Evolutionary conservation across 2,329 filamentous ascomycete genomes (phyloP).

Genomic region (Chaetomium sp.): DNA sequence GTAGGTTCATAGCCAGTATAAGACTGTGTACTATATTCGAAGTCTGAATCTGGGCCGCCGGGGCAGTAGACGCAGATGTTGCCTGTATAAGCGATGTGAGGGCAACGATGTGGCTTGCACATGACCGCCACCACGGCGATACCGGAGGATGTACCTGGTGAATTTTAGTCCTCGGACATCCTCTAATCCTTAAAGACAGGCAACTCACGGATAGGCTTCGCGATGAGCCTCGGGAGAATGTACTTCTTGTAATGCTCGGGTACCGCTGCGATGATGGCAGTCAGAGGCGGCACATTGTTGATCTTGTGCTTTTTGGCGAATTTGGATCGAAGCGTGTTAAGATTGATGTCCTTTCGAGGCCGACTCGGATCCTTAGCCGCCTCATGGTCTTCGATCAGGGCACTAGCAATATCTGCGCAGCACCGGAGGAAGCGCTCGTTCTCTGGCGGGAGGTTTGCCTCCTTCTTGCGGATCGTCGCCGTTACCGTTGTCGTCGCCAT

Average conservation of each 20-base stretch:
- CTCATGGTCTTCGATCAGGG: conserved; percentile 92
- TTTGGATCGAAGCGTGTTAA: conserved; percentile 84
- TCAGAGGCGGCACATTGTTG: conserved; percentile 84
- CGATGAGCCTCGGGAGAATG: conserved; percentile 91
- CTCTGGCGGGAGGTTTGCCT: conserved; percentile 79
- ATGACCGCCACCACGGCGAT: conserved; percentile 99
- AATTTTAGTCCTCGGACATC: conserved; percentile 5
- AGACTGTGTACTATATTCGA: conserved; percentile 98
- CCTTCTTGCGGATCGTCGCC: conserved; percentile 73
- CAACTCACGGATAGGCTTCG: conserved; percentile 83
- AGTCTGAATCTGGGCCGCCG: conserved; percentile 95
- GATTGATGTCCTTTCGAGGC: conserved; percentile 82
- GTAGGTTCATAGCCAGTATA: conserved; percentile 99
- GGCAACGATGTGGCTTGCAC: conserved; percentile 98
- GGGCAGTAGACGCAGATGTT: conserved; percentile 99
- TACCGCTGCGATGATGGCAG: conserved; percentile 95
- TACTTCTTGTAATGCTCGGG: conserved; percentile 99
- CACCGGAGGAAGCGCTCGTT: conserved; percentile 93
- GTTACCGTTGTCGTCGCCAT: conserved; percentile 46
- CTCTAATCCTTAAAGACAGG: neutral
- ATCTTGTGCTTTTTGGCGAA: conserved; percentile 92
- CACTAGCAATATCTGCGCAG: conserved; percentile 93
- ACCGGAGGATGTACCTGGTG: conserved; percentile 81
- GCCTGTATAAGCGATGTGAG: conserved; percentile 96
- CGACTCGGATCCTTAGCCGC: conserved; percentile 71